Percentiles rank a stretch among this genome's conserved stretches.
These are phyloP conservation scores for Delitschia confertaspora DNA, from an alignment of 495 filamentous ascomycete genomes.

Conservation along the genomic window DNA sequence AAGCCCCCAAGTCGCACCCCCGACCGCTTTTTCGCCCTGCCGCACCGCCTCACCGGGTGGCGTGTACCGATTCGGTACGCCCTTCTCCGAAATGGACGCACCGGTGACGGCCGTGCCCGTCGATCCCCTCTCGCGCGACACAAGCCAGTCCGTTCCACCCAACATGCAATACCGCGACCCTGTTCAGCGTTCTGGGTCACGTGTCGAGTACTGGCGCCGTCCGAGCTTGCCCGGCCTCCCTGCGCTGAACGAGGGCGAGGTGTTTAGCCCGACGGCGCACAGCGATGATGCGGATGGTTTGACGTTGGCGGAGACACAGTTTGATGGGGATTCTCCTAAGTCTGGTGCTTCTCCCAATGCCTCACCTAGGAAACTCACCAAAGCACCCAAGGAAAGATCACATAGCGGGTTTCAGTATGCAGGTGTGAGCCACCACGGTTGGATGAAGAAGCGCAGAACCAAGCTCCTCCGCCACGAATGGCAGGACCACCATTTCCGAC, in stretches of 20 bases:
- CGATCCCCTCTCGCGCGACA: conserved; percentile 59
- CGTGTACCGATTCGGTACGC: conserved; percentile 65
- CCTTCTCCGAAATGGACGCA: conserved; percentile 84
- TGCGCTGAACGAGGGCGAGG: conserved; percentile 43
- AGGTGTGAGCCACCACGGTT: conserved; percentile 61
- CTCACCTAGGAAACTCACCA: conserved; percentile 5
- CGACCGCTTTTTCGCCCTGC: conserved; percentile 31
- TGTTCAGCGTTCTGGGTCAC: conserved; percentile 43
- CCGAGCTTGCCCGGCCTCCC: conserved; percentile 52
- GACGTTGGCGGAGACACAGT: conserved; percentile 21
- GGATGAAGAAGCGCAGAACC: conserved; percentile 92
- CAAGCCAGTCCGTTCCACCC: conserved; percentile 83
- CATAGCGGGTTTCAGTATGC: conserved; percentile 23
- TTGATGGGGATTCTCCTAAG: conserved; percentile 16
- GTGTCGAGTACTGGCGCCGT: conserved; percentile 39
- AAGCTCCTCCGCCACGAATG: conserved; percentile 86
- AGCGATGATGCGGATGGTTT: conserved; percentile 17
- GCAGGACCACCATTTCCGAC: conserved; percentile 80
- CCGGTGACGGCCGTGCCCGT: conserved; percentile 66
- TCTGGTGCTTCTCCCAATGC: conserved; percentile 6
- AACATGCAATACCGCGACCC: conserved; percentile 69
- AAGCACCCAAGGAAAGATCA: background rate
- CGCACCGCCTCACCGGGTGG: conserved; percentile 37
- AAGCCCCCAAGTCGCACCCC: conserved; percentile 14
- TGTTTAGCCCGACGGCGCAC: conserved; percentile 33